Conservation (phyloP, 768 basidiomycete species). For the Xerocomellus intermedius region DNA sequence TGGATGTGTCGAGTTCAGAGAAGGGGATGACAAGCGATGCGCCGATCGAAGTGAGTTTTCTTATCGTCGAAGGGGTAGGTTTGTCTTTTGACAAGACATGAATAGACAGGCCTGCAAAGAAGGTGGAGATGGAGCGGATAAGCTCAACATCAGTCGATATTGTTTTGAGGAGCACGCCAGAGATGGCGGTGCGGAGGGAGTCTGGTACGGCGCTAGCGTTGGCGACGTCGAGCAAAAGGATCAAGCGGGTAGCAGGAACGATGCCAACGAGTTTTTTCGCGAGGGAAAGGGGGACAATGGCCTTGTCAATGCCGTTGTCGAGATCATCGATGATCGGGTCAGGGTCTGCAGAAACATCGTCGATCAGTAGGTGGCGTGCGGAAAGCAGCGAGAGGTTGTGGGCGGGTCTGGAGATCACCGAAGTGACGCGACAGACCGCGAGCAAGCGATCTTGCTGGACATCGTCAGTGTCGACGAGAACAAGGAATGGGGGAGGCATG, state of each 20-base stretch:
- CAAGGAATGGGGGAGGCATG: slow-evolving; percentile 48
- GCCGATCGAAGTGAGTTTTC: slow-evolving; percentile 55
- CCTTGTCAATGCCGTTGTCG: slow-evolving; percentile 76
- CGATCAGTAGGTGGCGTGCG: slow-evolving; percentile 54
- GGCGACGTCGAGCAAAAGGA: slow-evolving; percentile 73
- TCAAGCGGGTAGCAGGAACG: slow-evolving; percentile 68
- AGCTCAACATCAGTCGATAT: slow-evolving; percentile 70
- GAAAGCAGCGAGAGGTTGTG: slow-evolving; percentile 30
- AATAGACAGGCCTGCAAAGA: slow-evolving; percentile 63
- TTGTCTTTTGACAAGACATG: slow-evolving; percentile 56
- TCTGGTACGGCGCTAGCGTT: slow-evolving; percentile 76
- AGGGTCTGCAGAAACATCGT: slow-evolving; percentile 45
- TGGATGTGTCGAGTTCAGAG: slow-evolving; percentile 56
- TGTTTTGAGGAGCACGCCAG: slow-evolving; percentile 79
- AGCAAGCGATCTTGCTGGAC: slow-evolving; percentile 47
- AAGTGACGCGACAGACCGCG: slow-evolving; percentile 72
- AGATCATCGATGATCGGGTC: slow-evolving; percentile 64
- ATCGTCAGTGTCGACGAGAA: slow-evolving; percentile 50
- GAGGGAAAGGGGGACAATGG: slow-evolving; percentile 68
- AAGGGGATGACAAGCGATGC: slow-evolving; percentile 72
- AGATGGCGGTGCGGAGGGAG: slow-evolving; percentile 67
- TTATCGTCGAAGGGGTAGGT: slow-evolving; percentile 59
- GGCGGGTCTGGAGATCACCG: slow-evolving; percentile 56
- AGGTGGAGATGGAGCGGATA: slow-evolving; percentile 72
- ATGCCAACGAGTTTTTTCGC: slow-evolving; percentile 65